Evolutionary conservation across 176 grass and related monocot species (phyloP), one percentile per base, ranked within the genome.

Genomic region (Aegilops longissima): DNA sequence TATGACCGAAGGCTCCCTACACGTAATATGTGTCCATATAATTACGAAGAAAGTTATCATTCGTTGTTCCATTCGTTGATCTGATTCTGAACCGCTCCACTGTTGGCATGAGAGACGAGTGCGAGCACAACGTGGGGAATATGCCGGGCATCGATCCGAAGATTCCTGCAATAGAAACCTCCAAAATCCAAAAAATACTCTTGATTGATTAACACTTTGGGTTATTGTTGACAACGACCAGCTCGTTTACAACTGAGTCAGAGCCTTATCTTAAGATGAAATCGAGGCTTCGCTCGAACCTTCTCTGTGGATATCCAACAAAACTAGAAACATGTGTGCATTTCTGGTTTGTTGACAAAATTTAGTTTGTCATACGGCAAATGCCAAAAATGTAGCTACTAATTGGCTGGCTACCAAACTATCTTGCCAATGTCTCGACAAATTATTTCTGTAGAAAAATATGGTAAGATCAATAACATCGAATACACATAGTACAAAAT

Each of bases 101-200:
- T 36, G 35, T 54, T 47, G 27, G 44, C 85, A 80, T 3, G 31
- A 33, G 20, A 66, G 84, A 67, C 27, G 21, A 51, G 69, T 77
- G 86, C 63, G 52, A 8, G 70, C 51, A 27, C 40, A 25, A 59
- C 6, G 13, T 20, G 81, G 56, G 82, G 90, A 81, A 91, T 88
- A 91, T 91, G 82, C 86, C 13, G 11, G 34, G 82, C 77, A 88
- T 77, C 20, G 35, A 17, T 61, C 70, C 63, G 24, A 64, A 88
- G 86, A 88, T 82, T 61, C 90, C 38, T 5, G 40, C 42, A 70
- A n/a, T 20, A 42, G 82, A 88, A 85, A 6, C 30, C 3, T 85
- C 86, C 90, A 85, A 91, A 77, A 77, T 30, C 31, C 38, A 39
- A 42, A 59, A 71, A 81, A 77, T 71, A 81, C 62, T 81, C 61